Evolutionary conservation across 2,329 filamentous ascomycete genomes (phyloP).

Genomic region (Penicillium sp.): DNA sequence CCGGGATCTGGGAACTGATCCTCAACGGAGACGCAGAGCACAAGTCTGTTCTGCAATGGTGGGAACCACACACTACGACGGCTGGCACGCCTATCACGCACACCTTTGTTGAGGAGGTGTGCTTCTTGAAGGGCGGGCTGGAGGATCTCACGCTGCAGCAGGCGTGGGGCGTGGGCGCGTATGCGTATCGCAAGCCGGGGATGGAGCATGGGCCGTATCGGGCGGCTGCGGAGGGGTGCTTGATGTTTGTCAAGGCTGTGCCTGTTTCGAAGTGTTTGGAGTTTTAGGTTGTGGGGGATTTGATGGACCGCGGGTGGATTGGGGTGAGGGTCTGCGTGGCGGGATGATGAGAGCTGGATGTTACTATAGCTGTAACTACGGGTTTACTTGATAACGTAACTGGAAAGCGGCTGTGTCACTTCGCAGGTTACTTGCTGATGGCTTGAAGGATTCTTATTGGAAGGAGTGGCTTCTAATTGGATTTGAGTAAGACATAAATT

Average conservation of each 20-base stretch:
- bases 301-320: too few relatives aligned
- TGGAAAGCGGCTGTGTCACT: too few relatives aligned
- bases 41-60: constrained; percentile 36
- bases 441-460: too few relatives aligned
- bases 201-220: constrained; percentile 43
- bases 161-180: constrained; percentile 37
- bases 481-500: too few relatives aligned
- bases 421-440: too few relatives aligned
- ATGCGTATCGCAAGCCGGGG: constrained; percentile 42
- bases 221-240: constrained; percentile 34
- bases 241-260: constrained; percentile 32
- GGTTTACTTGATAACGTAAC: too few relatives aligned
- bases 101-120: constrained; percentile 42
- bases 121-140: constrained; percentile 37
- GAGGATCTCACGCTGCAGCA: constrained; percentile 32
- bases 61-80: constrained; percentile 33
- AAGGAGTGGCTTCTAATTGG: too few relatives aligned
- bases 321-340: too few relatives aligned
- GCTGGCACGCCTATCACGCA: constrained; percentile 34
- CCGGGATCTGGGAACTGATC: constrained; percentile 38
- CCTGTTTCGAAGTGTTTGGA: too few relatives aligned
- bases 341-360: too few relatives aligned
- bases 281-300: too few relatives aligned
- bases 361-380: too few relatives aligned
- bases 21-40: constrained; percentile 36